Percentiles rank a stretch among this genome's conserved stretches.
Conservation (phyloP, 495 filamentous ascomycete species). For the Aspergillus sclerotiicarbonarius region DNA sequence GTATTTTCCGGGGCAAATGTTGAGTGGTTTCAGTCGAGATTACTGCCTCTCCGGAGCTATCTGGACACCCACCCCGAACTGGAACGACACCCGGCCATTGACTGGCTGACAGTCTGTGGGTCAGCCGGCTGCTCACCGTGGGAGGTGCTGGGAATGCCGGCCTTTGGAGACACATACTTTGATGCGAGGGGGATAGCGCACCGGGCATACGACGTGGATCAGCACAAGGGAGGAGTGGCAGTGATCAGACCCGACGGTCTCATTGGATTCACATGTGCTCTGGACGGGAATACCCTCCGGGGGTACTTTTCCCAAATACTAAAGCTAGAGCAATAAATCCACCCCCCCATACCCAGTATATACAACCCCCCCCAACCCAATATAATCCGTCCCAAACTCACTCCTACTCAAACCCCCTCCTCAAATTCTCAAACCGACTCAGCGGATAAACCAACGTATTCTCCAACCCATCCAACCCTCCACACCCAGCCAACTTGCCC, state of each 20-base stretch:
- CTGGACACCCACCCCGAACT: neutral
- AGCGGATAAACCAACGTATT: constrained; percentile 5
- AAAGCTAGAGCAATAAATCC: neutral
- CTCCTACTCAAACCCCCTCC: constrained; percentile 11
- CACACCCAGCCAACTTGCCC: neutral
- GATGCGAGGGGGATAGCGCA: neutral
- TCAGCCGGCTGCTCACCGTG: neutral
- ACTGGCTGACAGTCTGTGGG: neutral
- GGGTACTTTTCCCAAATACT: neutral
- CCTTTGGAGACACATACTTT: constrained; percentile 5
- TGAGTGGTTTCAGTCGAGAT: neutral
- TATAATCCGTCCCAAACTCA: too few relatives aligned
- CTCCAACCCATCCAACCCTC: constrained; percentile 5
- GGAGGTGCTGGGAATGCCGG: neutral
- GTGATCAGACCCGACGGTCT: constrained; percentile 2
- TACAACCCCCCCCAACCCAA: neutral
- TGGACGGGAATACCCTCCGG: neutral
- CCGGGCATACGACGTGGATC: neutral
- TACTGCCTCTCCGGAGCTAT: neutral
- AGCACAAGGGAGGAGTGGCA: neutral
- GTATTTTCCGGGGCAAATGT: neutral
- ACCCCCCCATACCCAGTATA: neutral
- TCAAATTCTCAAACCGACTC: constrained; percentile 8
- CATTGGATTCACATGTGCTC: neutral
- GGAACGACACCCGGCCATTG: neutral